Base-by-base conservation (phyloP, 2,329 filamentous ascomycete genomes). In the Penicillium concentricum region DNA sequence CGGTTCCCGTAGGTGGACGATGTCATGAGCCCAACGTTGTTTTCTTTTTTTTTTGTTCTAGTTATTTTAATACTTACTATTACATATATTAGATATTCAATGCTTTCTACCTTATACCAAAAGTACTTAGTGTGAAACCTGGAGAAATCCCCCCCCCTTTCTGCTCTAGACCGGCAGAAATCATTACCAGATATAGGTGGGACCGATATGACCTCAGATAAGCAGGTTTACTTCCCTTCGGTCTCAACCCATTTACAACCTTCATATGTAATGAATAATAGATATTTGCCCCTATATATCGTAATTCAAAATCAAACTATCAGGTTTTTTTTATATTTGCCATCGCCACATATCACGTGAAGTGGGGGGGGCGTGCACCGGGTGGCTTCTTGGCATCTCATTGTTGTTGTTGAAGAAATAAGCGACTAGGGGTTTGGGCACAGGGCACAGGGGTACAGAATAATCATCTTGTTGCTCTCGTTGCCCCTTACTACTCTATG, bases 321-420 rank as follows among this genome's bases (percentile, higher is more conserved):
- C 50, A 37, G 10, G 41, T 55, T 51, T 42, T 43, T 20, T 51
- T 42, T 43, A 16, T 9, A 38, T 41, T 42, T 32, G 43, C 28
- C 43, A 26, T 61, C 18, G 60, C 60, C 60, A 62, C 56, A n/a
- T 38, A 28, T 62, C 56, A 62, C 58, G 60, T 62, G 60, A 30
- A 12, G 58, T 52, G 45, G 60, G 58, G 60, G 58, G 58, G 60
- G 58, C 50, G 46, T 35, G 39, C 18, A 41, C 12, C 45, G 48
- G 47, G 47, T 42, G 48, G 39, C 30, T 51, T 54, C 52, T 50
- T 54, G 51, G 51, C 51, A 42, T 42, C 24, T 35, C 42, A 52
- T 52, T 37, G 39, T 45, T 42, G 15, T 54, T 54, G 26, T 34
- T 54, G 20, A 45, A 42, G 28, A 26, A 43, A 32, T 35, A 18